A percentile compares a stretch with the other conserved stretches of the same genome.
Evolutionary conservation across 2,329 filamentous ascomycete species (phyloP).

Genomic region (Clarireedia monteithiana): DNA sequence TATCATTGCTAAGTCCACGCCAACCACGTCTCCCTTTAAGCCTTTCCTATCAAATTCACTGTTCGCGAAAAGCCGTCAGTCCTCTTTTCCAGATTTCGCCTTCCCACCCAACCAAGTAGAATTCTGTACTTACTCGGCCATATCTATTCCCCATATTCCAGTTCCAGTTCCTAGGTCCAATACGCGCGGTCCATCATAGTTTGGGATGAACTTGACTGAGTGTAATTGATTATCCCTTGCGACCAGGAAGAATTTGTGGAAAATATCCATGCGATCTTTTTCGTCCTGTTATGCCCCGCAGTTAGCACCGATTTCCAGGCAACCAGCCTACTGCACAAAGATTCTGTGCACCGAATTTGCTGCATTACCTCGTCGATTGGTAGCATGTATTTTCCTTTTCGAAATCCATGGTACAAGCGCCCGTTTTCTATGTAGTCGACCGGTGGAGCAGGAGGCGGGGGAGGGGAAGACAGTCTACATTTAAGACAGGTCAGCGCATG

Average conservation of each 20-base stretch:
- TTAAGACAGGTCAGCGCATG: not conserved
- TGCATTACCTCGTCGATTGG: conserved; percentile 64
- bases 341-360: too few relatives aligned
- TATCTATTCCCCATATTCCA: conserved; percentile 84
- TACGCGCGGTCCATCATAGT: conserved; percentile 34
- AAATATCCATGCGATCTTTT: conserved; percentile 71
- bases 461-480: not conserved
- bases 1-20: conserved; percentile 48
- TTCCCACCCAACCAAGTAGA: not conserved
- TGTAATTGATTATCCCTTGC: conserved; percentile 45
- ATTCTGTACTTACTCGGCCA: conserved; percentile 57
- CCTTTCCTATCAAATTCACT: conserved; percentile 6
- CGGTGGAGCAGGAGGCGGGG: conserved; percentile 14
- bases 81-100: not conserved
- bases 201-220: conserved; percentile 28
- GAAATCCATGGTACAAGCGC: conserved; percentile 60
- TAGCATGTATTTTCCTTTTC: conserved; percentile 63
- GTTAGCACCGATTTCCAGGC: conserved; percentile 9
- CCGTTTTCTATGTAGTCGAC: conserved; percentile 54
- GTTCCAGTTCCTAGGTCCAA: conserved; percentile 76
- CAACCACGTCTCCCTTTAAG: conserved; percentile 44
- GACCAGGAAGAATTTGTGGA: conserved; percentile 68
- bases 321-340: not conserved
- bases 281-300: conserved; percentile 44
- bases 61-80: conserved; percentile 5